Percentiles rank a stretch among this genome's conserved stretches.
Conservation (phyloP, 495 filamentous ascomycete species). For the Trichoderma gamsii region DNA sequence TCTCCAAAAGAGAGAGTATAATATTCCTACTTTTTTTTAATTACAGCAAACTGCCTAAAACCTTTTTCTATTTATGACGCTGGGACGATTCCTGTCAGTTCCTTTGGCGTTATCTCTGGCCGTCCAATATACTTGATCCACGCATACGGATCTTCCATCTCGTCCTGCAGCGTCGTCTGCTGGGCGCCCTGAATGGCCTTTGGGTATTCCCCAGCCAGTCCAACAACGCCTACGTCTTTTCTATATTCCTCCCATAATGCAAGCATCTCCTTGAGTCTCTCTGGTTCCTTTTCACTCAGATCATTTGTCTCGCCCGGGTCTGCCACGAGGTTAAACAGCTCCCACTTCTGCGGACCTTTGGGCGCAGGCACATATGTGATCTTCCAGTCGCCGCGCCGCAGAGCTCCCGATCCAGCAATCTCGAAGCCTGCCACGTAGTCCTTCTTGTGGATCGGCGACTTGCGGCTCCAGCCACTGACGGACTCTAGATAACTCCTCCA, state of each 20-base stretch:
- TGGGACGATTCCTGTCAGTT: conserved; percentile 16
- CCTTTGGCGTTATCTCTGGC: conserved; percentile 21
- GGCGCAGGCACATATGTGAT: conserved; percentile 25
- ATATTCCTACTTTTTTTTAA: background rate
- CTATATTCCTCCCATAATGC: conserved; percentile 31
- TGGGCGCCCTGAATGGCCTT: conserved; percentile 17
- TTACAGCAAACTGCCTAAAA: background rate
- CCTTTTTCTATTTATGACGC: conserved; percentile 12
- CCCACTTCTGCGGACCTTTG: conserved; percentile 19
- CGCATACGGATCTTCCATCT: conserved; percentile 22
- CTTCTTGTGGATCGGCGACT: conserved; percentile 37
- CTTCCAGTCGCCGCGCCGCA: conserved; percentile 31
- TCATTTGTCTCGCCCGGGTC: conserved; percentile 31
- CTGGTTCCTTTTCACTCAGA: conserved; percentile 22
- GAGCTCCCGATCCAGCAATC: conserved; percentile 25
- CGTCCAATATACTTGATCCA: conserved; percentile 24
- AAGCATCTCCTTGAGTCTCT: conserved; percentile 26
- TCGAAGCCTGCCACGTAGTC: conserved; percentile 27
- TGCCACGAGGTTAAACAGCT: conserved; percentile 28
- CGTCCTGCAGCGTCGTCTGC: conserved; percentile 17
- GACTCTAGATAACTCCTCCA: conserved; percentile 13
- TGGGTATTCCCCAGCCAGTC: conserved; percentile 21
- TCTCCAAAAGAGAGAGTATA: no score
- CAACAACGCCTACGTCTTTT: conserved; percentile 22
- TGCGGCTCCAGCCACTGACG: conserved; percentile 25